Evolutionary conservation across 2,329 filamentous ascomycete species (phyloP), one percentile per base, ranked within the genome.

Genomic region (Endoconidiophora laricicola): DNA sequence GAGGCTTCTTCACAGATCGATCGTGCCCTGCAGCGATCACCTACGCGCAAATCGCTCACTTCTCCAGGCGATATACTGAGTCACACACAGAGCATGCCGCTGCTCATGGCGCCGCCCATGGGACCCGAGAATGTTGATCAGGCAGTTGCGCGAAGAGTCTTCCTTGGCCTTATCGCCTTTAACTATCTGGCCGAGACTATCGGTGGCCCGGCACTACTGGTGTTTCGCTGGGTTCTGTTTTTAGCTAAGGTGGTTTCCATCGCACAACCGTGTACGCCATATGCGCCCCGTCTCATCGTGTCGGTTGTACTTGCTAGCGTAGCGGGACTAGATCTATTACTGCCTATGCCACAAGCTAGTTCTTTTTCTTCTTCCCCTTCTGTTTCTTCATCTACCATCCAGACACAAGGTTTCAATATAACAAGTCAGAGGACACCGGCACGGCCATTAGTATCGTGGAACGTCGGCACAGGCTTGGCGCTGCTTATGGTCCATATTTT

Each of bases 201-300:
- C 36, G 42, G 38, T 36, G 36, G 24, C 22, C 41, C 26, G 18
- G n/a, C 23, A 20, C 10, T 58, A 20, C 50, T 71, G n/a, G 56
- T 59, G 2, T 58, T 63, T 46, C 79, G 80, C 44, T 63, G 85
- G 2, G 57, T 63, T 1, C 57, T 88, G 1, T 88, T 94, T 57
- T 61, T 81, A 4, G 56, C 73, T 46, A 94, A 94, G 62, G 65
- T 87, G 6, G 65, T 72, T 10, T 76, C 77, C 0, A 64, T 91
- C 7, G 70, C 74, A 2, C 70, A 73, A 44, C 74, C 81, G 1
- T 94, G 87, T 61, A 78, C 77, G 60, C 86, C 86, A 0, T 79
- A 79, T 52, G 77, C 78, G 41, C 70, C 76, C n/a, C 79, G 73
- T 42, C 67, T 76, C 5, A 74, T 74, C 61, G 64, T 87, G 3